phyloP scores from a whole-genome alignment of 1,284 basidiomycete genomes.

The Ganoderma sinense region DNA sequence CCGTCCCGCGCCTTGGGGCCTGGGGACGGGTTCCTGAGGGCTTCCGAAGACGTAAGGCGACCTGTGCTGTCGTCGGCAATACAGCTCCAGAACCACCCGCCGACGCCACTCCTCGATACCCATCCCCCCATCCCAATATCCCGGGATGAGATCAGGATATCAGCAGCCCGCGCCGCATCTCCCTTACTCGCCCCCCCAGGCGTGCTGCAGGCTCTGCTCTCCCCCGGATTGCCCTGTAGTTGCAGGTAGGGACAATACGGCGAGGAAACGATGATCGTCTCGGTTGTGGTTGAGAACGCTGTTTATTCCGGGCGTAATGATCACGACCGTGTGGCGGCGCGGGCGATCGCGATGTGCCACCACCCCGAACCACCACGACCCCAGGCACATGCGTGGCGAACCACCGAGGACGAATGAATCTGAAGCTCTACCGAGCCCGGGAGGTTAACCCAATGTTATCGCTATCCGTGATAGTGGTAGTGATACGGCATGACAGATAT shows the following conservation, averaged over 20 bases:
- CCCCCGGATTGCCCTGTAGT: neutral
- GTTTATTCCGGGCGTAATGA: neutral
- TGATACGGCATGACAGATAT: too few species aligned
- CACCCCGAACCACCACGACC: neutral
- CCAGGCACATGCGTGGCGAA: neutral
- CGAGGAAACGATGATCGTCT: neutral
- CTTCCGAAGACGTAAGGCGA: conserved; percentile 3
- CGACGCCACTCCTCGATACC: neutral
- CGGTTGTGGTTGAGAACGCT: neutral
- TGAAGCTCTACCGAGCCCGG: neutral
- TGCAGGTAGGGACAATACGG: too few species aligned
- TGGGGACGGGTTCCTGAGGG: neutral
- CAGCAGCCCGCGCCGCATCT: neutral
- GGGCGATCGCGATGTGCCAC: neutral
- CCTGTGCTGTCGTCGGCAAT: neutral
- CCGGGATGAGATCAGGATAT: neutral
- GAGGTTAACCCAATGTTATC: neutral
- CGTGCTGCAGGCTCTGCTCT: neutral
- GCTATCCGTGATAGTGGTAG: neutral
- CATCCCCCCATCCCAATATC: neutral
- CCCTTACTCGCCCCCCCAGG: neutral
- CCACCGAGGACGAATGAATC: neutral
- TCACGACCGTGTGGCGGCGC: neutral
- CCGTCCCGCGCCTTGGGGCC: neutral
- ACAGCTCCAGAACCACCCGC: neutral